Base-by-base conservation (phyloP, 305 asterid genomes). In the Fraxinus ornus region DNA sequence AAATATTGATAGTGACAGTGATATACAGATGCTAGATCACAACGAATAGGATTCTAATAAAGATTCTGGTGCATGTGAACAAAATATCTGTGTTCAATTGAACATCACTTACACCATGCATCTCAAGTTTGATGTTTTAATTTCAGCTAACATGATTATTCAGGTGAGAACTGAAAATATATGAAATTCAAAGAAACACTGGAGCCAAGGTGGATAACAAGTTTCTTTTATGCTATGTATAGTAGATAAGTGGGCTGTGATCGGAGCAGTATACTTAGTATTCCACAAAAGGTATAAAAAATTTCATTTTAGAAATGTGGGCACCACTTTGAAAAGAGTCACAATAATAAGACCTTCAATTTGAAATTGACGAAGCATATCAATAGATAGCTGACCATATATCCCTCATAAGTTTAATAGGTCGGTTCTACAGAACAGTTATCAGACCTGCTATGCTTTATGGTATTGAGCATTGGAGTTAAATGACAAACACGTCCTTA, bases 61-160 rank as follows among this genome's bases (percentile, higher is more conserved):
- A 81, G 77, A 37, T 84, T 75, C 9, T 19, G 72, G 81, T 68
- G 79, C 66, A 85, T 76, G 30, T 71, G 83, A 80, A 66, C 32
- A 17, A 68, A 79, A 75, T 64, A 30, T 36, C 77, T 22, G 74
- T 78, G 85, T 28, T 70, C 35, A 68, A 71, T 52, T 26, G 71
- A 62, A 62, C 32, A 62, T 62, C 33, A 26, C 78, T 26, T 79
- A 32, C 75, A 74, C 60, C 82, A 78, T 80, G 68, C 60, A 68
- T 82, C 74, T 49, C 71, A 80, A 73, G 81, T 37, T 71, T 41
- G 57, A 49, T 37, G 62, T 60, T 62, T 76, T 68, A 9, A 19
- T 32, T 81, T 72, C 22, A 78, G 73, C 36, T 22, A 79, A 37
- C 26, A 24, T 71, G 75, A 81, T 81, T 78, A 70, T 78, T 52